Evolutionary conservation across 169 alveolate genomes (phyloP), one percentile per base, ranked within the genome.

Genomic region (Prorocentrum cordatum): DNA sequence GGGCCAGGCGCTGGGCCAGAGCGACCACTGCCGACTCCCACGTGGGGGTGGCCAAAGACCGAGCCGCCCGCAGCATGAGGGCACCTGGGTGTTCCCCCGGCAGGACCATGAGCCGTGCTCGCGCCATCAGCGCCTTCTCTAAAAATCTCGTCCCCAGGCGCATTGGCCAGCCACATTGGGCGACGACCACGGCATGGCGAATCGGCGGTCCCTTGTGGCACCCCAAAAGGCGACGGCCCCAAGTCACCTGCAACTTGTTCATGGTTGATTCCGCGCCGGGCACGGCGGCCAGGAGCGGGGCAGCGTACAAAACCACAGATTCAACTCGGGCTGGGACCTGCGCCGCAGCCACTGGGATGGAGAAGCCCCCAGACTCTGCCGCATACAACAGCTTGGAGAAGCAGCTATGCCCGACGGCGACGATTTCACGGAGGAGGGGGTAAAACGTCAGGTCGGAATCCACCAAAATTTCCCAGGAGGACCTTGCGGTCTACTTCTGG

Each of bases 31-130:
- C n/a, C n/a, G n/a, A n/a, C n/a, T n/a, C n/a, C n/a, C n/a, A n/a
- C n/a, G n/a, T n/a, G n/a, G n/a, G n/a, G n/a, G n/a, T n/a, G n/a
- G n/a, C n/a, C n/a, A n/a, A n/a, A n/a, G n/a, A n/a, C n/a, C n/a
- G n/a, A n/a, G n/a, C n/a, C n/a, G n/a, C n/a, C n/a, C n/a, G n/a
- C n/a, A n/a, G n/a, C n/a, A n/a, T n/a, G n/a, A n/a, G n/a, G n/a
- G n/a, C n/a, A n/a, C n/a, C n/a, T n/a, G 83, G 83, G 16, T 71
- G 83, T 6, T n/a, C 26, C 3, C 42, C 24, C 7, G 82, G 82
- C 16, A 70, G 39, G 16, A 45, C 31, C 6, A 7, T 14, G 2
- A 71, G 14, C 6, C 83, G 22, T 3, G 83, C 62, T 2, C 39
- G 12, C 5, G 83, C 24, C 31, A 31, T 2, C 24, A 10, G 9